A percentile compares a stretch with the other conserved stretches of the same genome.
Evolutionary conservation across 2,329 filamentous ascomycete species (phyloP).

Genomic region (Microdochium nivale): DNA sequence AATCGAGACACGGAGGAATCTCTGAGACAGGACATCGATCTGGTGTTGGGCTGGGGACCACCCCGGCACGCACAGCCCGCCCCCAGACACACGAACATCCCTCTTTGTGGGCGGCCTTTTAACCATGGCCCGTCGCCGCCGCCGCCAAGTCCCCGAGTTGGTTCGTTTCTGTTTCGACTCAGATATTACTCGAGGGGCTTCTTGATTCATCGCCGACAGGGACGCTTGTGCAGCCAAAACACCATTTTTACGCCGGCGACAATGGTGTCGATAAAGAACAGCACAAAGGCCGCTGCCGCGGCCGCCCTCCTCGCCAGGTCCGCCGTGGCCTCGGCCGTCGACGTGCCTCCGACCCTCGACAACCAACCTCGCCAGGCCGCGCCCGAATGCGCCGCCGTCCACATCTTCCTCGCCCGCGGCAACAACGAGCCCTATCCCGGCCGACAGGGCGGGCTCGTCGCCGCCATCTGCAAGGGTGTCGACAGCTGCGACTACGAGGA

Average conservation of each 20-base stretch:
- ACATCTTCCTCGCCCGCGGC: constrained; percentile 17
- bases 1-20: too few relatives aligned
- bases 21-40: too few relatives aligned
- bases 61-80: too few relatives aligned
- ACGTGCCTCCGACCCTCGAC: neutral
- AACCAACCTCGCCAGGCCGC: neutral
- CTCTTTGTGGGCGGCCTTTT: too few relatives aligned
- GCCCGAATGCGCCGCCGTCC: constrained; percentile 10
- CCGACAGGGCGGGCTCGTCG: constrained; percentile 19
- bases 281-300: neutral
- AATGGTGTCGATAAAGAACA: neutral
- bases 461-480: constrained; percentile 19
- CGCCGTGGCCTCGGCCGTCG: neutral
- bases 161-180: too few relatives aligned
- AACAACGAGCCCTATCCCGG: constrained; percentile 26
- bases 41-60: too few relatives aligned
- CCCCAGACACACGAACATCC: too few relatives aligned
- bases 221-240: too few relatives aligned
- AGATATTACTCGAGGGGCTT: too few relatives aligned
- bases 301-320: neutral
- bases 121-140: too few relatives aligned
- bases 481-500: constrained; percentile 20
- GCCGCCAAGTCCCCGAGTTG: too few relatives aligned
- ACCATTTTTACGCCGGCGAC: neutral
- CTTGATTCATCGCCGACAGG: too few relatives aligned